Percentiles rank a stretch among this genome's conserved stretches.
phyloP scores from a whole-genome alignment of 768 basidiomycete genomes.

The Hortiboletus flavorubellus region DNA sequence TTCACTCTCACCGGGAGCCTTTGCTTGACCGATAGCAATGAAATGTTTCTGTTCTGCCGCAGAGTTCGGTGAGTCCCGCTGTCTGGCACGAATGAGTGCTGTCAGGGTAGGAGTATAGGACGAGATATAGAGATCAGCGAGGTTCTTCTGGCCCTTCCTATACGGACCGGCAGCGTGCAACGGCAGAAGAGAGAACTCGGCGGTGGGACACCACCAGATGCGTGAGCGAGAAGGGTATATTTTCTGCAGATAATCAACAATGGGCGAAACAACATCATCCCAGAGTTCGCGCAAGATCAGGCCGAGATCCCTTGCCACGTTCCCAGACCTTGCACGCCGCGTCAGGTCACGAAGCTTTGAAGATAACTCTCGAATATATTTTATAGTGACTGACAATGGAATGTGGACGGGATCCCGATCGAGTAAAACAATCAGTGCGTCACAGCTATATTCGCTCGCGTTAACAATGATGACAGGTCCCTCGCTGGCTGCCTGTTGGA shows the following conservation, averaged over 20 bases:
- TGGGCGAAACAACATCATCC: not conserved
- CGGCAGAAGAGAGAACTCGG: too few species aligned
- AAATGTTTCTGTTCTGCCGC: not conserved
- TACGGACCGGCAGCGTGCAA: not conserved
- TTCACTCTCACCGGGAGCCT: not conserved
- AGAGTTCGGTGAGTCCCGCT: not conserved
- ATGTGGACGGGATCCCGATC: not conserved
- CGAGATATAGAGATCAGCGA: constrained; percentile 11
- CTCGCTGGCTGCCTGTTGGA: not conserved
- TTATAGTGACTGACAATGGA: not conserved
- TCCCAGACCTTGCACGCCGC: not conserved
- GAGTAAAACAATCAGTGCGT: not conserved
- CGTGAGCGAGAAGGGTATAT: not conserved
- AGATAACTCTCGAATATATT: too few species aligned
- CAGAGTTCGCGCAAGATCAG: not conserved
- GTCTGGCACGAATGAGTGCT: constrained; percentile 1
- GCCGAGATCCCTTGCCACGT: not conserved
- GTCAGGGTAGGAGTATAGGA: not conserved
- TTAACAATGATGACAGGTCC: not conserved
- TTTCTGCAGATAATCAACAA: not conserved
- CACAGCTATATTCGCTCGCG: not conserved
- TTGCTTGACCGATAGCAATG: not conserved
- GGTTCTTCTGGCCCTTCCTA: not conserved
- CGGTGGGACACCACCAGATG: too few species aligned
- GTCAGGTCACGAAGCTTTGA: too few species aligned